These are phyloP conservation scores for Pyricularia grisea DNA, from an alignment of 2,329 filamentous ascomycete genomes.

Conservation along the genomic window DNA sequence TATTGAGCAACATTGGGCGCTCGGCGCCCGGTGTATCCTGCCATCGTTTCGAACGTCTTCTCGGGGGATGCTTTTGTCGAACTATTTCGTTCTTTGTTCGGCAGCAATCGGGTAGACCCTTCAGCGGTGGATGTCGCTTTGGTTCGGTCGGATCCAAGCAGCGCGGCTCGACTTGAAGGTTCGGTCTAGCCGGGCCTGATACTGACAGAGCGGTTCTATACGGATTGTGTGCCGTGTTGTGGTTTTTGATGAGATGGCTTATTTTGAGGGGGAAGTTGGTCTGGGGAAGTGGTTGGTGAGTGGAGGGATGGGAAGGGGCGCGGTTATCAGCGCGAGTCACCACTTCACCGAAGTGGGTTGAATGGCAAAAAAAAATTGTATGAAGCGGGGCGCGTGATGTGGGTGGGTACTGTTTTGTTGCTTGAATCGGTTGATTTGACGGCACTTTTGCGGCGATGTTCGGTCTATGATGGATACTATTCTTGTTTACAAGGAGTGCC, in stretches of 20 bases:
- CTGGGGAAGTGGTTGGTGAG: not conserved
- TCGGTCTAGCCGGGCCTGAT: not conserved
- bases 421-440: not conserved
- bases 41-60: not conserved
- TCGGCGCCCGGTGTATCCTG: conserved; percentile 60
- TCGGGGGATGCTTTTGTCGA: not conserved
- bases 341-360: not conserved
- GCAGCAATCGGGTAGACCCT: not conserved
- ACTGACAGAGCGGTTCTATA: not conserved
- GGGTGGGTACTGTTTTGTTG: not conserved
- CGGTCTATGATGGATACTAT: not conserved
- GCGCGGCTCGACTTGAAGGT: not conserved
- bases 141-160: not conserved
- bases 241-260: not conserved
- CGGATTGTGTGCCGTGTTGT: not conserved
- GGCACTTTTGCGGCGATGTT: not conserved
- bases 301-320: not conserved
- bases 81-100: not conserved
- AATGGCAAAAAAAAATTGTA: not conserved
- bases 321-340: not conserved
- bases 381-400: not conserved
- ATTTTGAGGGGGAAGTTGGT: not conserved
- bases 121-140: not conserved
- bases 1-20: conserved; percentile 86
- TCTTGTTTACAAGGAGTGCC: not conserved